Evolutionary conservation across 805 yeast genomes (phyloP).

Genomic region (Candida dajiaensis): DNA sequence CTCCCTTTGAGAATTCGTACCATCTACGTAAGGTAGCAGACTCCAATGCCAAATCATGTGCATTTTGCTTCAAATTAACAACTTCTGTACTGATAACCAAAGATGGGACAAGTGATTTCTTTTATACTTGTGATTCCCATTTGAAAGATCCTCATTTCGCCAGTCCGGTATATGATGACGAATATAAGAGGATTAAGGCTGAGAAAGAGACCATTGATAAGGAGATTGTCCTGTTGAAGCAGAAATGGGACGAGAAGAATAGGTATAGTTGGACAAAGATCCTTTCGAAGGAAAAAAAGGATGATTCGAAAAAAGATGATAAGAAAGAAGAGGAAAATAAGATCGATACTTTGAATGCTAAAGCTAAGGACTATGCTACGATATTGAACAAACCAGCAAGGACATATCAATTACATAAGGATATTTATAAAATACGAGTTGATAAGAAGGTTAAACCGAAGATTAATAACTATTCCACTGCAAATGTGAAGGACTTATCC

Average conservation of each 20-base stretch:
- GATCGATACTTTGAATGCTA: conserved; percentile 7
- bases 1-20: conserved; percentile 16
- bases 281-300: conserved; percentile 7
- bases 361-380: conserved; percentile 6
- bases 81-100: conserved; percentile 20
- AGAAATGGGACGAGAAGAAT: conserved; percentile 24
- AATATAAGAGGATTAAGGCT: conserved; percentile 15
- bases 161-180: conserved; percentile 16
- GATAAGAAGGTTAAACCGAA: conserved; percentile 26
- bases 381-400: conserved; percentile 29
- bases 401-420: conserved; percentile 31
- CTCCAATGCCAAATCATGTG: conserved; percentile 17
- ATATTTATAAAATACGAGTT: conserved; percentile 34
- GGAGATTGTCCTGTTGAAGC: conserved; percentile 16
- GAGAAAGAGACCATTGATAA: conserved; percentile 16
- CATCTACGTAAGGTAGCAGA: conserved; percentile 21
- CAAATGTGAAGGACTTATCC: conserved; percentile 14
- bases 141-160: conserved; percentile 21
- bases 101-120: conserved; percentile 15
- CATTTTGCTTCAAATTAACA: conserved; percentile 24
- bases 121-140: conserved; percentile 23
- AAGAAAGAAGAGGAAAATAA: conserved; percentile 17
- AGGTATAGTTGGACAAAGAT: conserved; percentile 23
- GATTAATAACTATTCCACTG: conserved; percentile 24
- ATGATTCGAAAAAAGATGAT: conserved; percentile 10